phyloP scores from a whole-genome alignment of 805 yeast species.

The Ogataea neopini region DNA sequence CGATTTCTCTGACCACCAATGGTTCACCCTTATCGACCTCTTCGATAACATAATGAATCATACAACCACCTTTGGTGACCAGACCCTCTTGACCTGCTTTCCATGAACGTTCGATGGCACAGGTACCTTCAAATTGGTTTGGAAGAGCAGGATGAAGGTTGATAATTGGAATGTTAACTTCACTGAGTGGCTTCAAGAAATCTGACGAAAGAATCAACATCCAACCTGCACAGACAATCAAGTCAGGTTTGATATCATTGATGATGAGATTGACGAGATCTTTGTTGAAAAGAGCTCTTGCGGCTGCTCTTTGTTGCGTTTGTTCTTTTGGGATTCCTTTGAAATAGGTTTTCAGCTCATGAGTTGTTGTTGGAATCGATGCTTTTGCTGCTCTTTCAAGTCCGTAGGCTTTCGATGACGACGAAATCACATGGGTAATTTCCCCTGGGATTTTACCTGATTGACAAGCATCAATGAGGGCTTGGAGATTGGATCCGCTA shows the following conservation, averaged over 20 bases:
- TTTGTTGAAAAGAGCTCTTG: constrained; percentile 70
- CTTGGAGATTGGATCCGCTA: constrained; percentile 93
- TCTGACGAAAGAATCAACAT: constrained; percentile 84
- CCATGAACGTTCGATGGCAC: constrained; percentile 97
- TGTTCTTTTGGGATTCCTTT: constrained; percentile 73
- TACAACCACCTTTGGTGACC: constrained; percentile 79
- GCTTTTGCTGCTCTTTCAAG: constrained; percentile 73
- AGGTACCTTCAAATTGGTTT: constrained; percentile 95
- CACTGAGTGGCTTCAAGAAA: constrained; percentile 65
- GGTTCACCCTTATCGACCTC: constrained; percentile 96
- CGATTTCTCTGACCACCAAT: constrained; percentile 75
- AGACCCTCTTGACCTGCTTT: constrained; percentile 88
- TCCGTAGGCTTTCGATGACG: constrained; percentile 85
- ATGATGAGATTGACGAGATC: constrained; percentile 75
- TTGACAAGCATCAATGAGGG: constrained; percentile 74
- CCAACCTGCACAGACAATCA: constrained; percentile 99
- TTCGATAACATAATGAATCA: constrained; percentile 96
- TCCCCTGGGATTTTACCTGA: constrained; percentile 42
- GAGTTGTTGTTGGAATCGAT: constrained; percentile 69
- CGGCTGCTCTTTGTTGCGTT: constrained; percentile 52
- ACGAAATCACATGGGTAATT: constrained; percentile 81
- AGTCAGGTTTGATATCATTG: constrained; percentile 60
- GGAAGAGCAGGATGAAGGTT: constrained; percentile 97
- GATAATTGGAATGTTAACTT: constrained; percentile 71
- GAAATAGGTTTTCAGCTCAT: constrained; percentile 71